Conservation (phyloP, 495 filamentous ascomycete species). For the Penicillium egyptiacum region DNA sequence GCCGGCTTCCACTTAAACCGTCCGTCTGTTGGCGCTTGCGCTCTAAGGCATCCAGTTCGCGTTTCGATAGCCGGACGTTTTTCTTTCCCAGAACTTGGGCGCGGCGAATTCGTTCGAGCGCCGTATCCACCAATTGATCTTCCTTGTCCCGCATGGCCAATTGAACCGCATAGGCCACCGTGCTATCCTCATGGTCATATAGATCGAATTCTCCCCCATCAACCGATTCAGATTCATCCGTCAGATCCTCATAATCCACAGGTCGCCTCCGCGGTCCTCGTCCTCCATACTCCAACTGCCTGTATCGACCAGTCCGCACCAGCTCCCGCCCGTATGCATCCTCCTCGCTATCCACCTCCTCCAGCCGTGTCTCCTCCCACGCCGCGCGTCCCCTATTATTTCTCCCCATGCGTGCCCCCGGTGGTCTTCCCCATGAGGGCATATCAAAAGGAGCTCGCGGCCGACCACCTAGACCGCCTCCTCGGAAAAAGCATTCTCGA, state of each 20-base stretch:
- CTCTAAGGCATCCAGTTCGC: slow-evolving; percentile 75
- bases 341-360: slow-evolving; percentile 70
- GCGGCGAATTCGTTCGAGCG: slow-evolving; percentile 71
- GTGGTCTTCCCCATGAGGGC: slow-evolving; percentile 98
- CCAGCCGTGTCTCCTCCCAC: slow-evolving; percentile 56
- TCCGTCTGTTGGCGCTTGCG: slow-evolving; percentile 59
- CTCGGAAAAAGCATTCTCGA: slow-evolving; percentile 99
- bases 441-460: slow-evolving; percentile 96
- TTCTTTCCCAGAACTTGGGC: slow-evolving; percentile 69
- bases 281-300: slow-evolving; percentile 31
- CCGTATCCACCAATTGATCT: slow-evolving; percentile 69
- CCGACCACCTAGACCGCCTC: slow-evolving; percentile 99
- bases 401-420: slow-evolving; percentile 71
- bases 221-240: slow-evolving; percentile 45
- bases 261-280: slow-evolving; percentile 44
- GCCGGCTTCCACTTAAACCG: slow-evolving; percentile 26
- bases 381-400: slow-evolving; percentile 56
- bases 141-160: slow-evolving; percentile 64
- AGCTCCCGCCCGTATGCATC: slow-evolving; percentile 60
- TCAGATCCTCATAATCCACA: slow-evolving; percentile 50
- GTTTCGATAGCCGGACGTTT: slow-evolving; percentile 72
- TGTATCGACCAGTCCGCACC: slow-evolving; percentile 35
- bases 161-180: slow-evolving; percentile 51
- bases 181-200: slow-evolving; percentile 53
- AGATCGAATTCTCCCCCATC: slow-evolving; percentile 57